phyloP scores from a whole-genome alignment of 257 asterid genomes.

The Solanum chmielewskii region DNA sequence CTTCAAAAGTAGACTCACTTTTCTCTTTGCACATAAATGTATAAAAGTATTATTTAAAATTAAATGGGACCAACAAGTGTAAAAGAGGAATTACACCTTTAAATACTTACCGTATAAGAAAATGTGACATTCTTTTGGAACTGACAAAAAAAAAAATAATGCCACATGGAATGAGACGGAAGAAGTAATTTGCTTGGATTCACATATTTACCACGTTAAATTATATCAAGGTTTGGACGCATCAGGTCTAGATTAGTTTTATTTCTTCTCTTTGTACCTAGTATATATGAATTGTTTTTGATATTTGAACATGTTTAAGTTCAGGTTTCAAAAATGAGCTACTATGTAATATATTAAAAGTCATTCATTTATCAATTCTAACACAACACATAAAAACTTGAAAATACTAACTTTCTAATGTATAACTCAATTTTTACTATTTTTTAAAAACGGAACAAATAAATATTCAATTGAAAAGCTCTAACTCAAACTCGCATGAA shows the following conservation, averaged over 20 bases:
- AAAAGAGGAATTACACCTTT: no score
- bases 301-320: background rate
- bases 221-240: background rate
- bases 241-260: background rate
- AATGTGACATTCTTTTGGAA: no score
- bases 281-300: background rate
- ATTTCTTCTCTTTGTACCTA: background rate
- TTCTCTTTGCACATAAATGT: no score
- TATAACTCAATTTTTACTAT: background rate
- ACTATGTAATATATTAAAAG: background rate
- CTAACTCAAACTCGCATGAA: background rate
- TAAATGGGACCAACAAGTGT: no score
- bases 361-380: background rate
- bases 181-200: background rate
- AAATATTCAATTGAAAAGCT: background rate
- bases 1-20: no score
- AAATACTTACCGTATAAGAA: no score
- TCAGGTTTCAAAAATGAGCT: background rate
- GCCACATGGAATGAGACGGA: background rate
- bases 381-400: background rate
- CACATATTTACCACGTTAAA: background rate
- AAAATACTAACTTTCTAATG: background rate
- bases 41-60: no score
- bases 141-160: no score
- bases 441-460: no score